phyloP scores from a whole-genome alignment of 805 yeast species.

The Myxozyma neotropica region DNA sequence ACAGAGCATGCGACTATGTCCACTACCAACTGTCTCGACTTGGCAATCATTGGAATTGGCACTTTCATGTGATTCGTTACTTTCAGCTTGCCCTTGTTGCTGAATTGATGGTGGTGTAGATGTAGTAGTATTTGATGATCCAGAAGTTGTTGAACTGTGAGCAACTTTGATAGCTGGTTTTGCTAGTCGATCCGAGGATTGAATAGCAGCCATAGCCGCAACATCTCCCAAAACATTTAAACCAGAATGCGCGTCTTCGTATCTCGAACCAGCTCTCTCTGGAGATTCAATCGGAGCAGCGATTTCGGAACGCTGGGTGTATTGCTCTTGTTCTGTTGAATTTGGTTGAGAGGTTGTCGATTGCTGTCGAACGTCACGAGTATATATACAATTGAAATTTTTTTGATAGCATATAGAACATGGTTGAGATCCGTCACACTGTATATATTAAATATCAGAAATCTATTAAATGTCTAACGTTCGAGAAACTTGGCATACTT shows the following conservation, averaged over 20 bases:
- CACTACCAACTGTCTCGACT: constrained; percentile 27
- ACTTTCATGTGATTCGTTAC: neutral
- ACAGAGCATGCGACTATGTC: constrained; percentile 41
- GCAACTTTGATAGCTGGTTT: neutral
- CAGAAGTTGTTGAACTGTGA: neutral
- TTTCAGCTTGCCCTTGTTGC: neutral
- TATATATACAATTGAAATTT: constrained; percentile 39
- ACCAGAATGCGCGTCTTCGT: neutral
- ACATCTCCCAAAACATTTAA: constrained; percentile 8
- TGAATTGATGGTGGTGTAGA: neutral
- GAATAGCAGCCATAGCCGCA: constrained; percentile 4
- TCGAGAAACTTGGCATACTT: neutral
- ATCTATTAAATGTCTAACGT: neutral
- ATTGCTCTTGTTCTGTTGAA: neutral
- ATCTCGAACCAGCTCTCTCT: too few species aligned
- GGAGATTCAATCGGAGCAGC: neutral
- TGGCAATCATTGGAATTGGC: constrained; percentile 9
- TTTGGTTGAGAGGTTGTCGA: neutral
- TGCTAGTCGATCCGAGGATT: neutral
- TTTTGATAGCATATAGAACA: constrained; percentile 44
- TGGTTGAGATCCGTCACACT: constrained; percentile 43
- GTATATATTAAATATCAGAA: neutral
- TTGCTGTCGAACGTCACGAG: constrained; percentile 3
- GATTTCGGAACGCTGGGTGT: neutral
- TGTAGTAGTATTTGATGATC: neutral